Evolutionary conservation across 192 early-diverging fungal species (phyloP).

Genomic region (Backusella australiensis): DNA sequence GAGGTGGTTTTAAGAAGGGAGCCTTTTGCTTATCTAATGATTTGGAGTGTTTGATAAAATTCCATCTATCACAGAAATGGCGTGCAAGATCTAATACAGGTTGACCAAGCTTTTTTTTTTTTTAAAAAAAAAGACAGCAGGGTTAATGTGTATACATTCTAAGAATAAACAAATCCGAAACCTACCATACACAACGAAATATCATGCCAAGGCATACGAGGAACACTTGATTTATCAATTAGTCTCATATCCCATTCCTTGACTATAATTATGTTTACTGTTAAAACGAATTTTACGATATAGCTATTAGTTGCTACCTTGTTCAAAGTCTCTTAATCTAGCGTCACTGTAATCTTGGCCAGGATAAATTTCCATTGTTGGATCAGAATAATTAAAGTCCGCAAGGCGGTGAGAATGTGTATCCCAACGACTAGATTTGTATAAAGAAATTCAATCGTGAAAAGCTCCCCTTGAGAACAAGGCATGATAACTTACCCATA

Average conservation of each 20-base stretch:
- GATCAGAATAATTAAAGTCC: constrained; percentile 54
- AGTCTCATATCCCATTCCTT: constrained; percentile 42
- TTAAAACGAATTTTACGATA: not conserved
- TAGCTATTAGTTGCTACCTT: constrained; percentile 23
- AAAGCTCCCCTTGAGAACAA: not conserved
- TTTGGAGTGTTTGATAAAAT: constrained; percentile 76
- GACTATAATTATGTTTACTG: constrained; percentile 26
- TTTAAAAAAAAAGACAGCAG: not conserved
- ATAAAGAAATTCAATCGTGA: not conserved
- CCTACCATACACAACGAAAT: constrained; percentile 66
- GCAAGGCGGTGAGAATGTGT: constrained; percentile 71
- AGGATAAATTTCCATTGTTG: constrained; percentile 42
- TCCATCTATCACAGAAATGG: constrained; percentile 87
- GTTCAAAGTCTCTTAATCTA: constrained; percentile 67
- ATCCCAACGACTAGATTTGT: constrained; percentile 45
- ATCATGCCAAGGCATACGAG: constrained; percentile 90
- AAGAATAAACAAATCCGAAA: not conserved
- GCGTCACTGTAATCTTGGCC: constrained; percentile 83
- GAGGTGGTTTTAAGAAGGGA: constrained; percentile 60
- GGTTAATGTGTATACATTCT: no score
- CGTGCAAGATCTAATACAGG: constrained; percentile 77
- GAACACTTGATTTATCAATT: constrained; percentile 39
- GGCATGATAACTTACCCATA: constrained; percentile 52
- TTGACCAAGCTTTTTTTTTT: constrained; percentile 47
- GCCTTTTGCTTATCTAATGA: constrained; percentile 55